phyloP scores from a whole-genome alignment of 2,329 filamentous ascomycete species.

The Alternaria triticimaculans region DNA sequence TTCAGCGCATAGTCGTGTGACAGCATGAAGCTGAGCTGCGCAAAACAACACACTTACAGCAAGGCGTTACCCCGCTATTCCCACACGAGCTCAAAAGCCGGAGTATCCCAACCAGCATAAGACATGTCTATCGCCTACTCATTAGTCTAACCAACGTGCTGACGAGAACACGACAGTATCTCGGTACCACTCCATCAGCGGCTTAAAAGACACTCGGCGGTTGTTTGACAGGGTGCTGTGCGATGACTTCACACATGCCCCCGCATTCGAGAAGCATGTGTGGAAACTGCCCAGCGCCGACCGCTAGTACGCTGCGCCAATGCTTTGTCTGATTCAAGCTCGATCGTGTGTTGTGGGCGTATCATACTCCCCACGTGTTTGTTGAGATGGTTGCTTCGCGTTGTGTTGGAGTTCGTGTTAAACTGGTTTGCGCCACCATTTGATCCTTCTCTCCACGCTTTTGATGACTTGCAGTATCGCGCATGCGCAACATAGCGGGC shows the following conservation, averaged over 20 bases:
- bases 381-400: background rate
- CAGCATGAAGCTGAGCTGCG: background rate
- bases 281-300: background rate
- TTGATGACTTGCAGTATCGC: background rate
- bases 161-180: background rate
- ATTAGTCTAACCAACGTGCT: background rate
- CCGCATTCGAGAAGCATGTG: background rate
- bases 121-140: background rate
- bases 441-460: background rate
- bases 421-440: background rate
- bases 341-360: background rate
- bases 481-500: background rate
- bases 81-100: background rate
- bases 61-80: background rate
- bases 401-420: background rate
- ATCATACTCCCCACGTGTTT: slow-evolving; percentile 8
- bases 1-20: background rate
- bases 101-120: background rate
- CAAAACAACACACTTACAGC: background rate
- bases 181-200: background rate
- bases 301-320: background rate
- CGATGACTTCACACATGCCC: background rate
- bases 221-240: background rate
- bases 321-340: background rate
- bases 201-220: background rate